Conservation (phyloP, 2,329 filamentous ascomycete genomes). For the Phialocephala subalpina region DNA sequence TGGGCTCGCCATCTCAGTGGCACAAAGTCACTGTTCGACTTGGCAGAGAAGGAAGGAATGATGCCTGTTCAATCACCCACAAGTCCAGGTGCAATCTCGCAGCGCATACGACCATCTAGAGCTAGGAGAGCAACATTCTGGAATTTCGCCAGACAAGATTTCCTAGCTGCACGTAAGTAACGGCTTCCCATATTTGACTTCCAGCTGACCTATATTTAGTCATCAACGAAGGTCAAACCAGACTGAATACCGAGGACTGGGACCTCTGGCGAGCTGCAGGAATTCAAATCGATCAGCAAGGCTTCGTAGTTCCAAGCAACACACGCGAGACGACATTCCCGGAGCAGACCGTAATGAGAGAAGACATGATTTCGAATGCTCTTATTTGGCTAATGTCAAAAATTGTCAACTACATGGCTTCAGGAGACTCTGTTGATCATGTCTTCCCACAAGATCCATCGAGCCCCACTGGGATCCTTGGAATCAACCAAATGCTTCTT, state of each 20-base stretch:
- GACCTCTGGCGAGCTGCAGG: constrained; percentile 70
- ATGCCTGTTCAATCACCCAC: constrained; percentile 51
- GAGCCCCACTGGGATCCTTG: constrained; percentile 50
- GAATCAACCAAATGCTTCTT: constrained; percentile 56
- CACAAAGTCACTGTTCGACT: constrained; percentile 67
- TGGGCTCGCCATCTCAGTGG: constrained; percentile 73
- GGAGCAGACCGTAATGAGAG: constrained; percentile 59
- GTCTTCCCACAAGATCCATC: constrained; percentile 43
- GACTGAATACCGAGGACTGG: constrained; percentile 68
- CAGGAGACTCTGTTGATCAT: constrained; percentile 57
- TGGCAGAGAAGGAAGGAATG: constrained; percentile 58
- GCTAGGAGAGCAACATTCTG: constrained; percentile 68
- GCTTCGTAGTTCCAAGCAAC: constrained; percentile 57
- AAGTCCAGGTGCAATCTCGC: constrained; percentile 41
- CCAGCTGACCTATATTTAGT: constrained; percentile 43
- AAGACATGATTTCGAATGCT: constrained; percentile 70
- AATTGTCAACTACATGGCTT: constrained; percentile 69
- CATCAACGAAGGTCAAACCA: constrained; percentile 67
- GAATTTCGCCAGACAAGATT: constrained; percentile 73
- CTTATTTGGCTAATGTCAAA: constrained; percentile 73
- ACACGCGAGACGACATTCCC: constrained; percentile 48
- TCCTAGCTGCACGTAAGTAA: constrained; percentile 65
- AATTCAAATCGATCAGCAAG: constrained; percentile 61
- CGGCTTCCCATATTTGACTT: neutral
- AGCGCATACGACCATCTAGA: constrained; percentile 54